phyloP scores from a whole-genome alignment of 129 eudicot genomes.

The Oenanthe sinensis region DNA sequence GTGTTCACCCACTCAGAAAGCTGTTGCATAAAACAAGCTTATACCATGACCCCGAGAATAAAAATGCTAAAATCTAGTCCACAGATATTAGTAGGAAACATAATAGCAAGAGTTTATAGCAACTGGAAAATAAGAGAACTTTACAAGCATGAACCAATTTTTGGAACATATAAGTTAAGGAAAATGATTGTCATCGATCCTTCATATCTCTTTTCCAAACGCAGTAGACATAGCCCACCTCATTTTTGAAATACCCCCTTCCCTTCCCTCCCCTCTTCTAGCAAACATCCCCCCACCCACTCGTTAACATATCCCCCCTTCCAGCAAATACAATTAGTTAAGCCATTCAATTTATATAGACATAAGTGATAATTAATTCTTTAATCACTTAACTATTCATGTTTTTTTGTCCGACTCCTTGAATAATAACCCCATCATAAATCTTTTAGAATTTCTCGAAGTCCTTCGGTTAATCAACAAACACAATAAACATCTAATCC shows the following conservation, averaged over 20 bases:
- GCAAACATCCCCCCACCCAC: background rate
- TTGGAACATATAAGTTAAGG: background rate
- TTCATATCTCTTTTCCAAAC: background rate
- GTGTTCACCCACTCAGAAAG: conserved; percentile 36
- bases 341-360: too few relatives aligned
- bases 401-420: background rate
- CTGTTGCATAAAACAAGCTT: conserved; percentile 17
- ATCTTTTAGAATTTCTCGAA: too few relatives aligned
- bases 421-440: too few relatives aligned
- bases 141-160: background rate
- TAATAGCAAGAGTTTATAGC: background rate
- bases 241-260: background rate
- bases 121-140: background rate
- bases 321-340: background rate
- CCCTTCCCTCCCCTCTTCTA: background rate
- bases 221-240: background rate
- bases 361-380: background rate
- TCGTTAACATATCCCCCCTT: background rate
- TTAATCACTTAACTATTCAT: background rate
- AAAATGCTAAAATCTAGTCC: background rate
- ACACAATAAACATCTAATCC: background rate
- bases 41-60: background rate
- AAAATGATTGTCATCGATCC: background rate
- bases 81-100: background rate
- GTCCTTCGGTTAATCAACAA: too few relatives aligned